Percentiles rank a stretch among this genome's conserved stretches.
phyloP scores from a whole-genome alignment of 2,329 filamentous ascomycete species.

The Aspergillus eucalypticola region DNA sequence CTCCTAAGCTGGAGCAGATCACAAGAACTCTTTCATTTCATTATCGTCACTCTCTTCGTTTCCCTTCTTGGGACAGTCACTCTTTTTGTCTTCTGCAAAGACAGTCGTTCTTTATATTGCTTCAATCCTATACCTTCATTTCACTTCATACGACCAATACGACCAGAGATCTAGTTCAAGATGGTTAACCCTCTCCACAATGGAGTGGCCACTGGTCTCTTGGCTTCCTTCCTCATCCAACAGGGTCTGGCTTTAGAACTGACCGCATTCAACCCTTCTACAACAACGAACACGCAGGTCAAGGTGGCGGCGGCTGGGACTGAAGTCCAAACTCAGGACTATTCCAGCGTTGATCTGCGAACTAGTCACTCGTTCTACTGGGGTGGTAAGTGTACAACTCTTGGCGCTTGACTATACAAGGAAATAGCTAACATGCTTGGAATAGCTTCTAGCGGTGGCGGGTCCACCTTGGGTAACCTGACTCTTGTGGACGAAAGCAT shows the following conservation, averaged over 20 bases:
- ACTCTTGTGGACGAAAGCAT: conserved; percentile 22
- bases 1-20: background rate
- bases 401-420: background rate
- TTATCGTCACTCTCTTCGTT: background rate
- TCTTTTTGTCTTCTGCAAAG: conserved; percentile 3
- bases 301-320: conserved; percentile 1
- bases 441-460: conserved; percentile 16
- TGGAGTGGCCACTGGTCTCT: conserved; percentile 18
- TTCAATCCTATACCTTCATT: background rate
- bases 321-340: conserved; percentile 6
- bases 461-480: conserved; percentile 21
- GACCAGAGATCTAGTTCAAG: background rate
- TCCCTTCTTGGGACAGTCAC: background rate
- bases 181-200: conserved; percentile 19
- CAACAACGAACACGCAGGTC: background rate
- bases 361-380: conserved; percentile 22
- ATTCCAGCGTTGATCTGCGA: conserved; percentile 17
- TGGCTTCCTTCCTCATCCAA: conserved; percentile 17
- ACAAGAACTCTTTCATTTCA: background rate
- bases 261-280: conserved; percentile 14
- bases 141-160: background rate
- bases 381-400: conserved; percentile 15
- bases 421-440: background rate
- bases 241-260: conserved; percentile 18
- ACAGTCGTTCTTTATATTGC: background rate